Evolutionary conservation across 306 rosid genomes (phyloP).

Genomic region (Citrullus colocynthis): DNA sequence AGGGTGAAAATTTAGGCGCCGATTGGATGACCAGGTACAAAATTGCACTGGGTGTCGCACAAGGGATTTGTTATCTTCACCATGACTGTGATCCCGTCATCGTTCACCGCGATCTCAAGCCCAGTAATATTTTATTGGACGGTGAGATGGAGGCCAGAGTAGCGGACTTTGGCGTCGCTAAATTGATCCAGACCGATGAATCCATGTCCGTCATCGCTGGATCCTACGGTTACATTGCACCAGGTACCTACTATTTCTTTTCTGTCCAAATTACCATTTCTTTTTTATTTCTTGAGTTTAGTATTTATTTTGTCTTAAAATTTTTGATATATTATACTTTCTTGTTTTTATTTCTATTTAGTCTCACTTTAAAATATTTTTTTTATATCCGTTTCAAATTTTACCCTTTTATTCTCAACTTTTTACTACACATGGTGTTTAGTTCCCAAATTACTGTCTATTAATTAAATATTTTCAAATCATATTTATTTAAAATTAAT

Average conservation of each 20-base stretch:
- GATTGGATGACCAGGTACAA: conserved; percentile 83
- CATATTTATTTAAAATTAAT: too few relatives aligned
- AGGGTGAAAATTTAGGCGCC: conserved; percentile 50
- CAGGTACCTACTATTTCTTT: conserved; percentile 29
- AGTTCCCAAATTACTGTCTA: too few relatives aligned
- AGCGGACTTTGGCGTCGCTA: conserved; percentile 93
- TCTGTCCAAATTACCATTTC: too few relatives aligned
- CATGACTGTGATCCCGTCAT: conserved; percentile 91
- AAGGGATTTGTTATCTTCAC: conserved; percentile 90
- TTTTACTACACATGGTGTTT: too few relatives aligned
- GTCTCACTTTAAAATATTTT: too few relatives aligned
- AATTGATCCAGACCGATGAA: conserved; percentile 61
- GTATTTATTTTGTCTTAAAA: too few relatives aligned
- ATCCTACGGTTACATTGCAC: conserved; percentile 94
- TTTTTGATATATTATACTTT: too few relatives aligned
- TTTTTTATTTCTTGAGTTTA: too few relatives aligned
- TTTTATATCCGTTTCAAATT: too few relatives aligned
- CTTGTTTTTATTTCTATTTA: too few relatives aligned
- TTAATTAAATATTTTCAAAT: too few relatives aligned
- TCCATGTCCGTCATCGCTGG: conserved; percentile 99
- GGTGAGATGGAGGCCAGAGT: conserved; percentile 88
- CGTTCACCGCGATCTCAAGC: conserved; percentile 84
- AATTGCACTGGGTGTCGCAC: conserved; percentile 87
- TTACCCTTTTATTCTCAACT: too few relatives aligned
- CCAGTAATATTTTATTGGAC: conserved; percentile 74